Evolutionary conservation across 768 basidiomycete species (phyloP), one percentile per base, ranked within the genome.

Genomic region (Galerina sulciceps): DNA sequence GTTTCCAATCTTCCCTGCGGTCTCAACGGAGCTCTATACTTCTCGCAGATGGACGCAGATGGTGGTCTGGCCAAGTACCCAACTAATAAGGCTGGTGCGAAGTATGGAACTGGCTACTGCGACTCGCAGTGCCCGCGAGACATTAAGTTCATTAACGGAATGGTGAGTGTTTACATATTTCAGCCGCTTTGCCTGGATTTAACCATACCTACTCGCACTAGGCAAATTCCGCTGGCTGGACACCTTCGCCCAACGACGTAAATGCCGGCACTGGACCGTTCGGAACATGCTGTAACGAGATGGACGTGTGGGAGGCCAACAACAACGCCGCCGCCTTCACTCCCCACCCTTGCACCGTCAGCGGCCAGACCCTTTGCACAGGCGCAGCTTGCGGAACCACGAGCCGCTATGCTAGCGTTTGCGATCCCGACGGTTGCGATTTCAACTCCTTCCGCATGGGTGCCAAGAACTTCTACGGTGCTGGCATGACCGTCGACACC

Each of bases 1-100:
- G 74, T 86, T 59, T 81, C 83, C 47, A 75, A 82, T 64, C 75
- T 86, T 42, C 79, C 79, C 34, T 85, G 84, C 68, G 84, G 84
- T 57, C 77, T 85, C 65, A 85, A 85, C 72, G 83, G 83, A 66
- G 83, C 83, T n/a, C 75, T 84, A 62, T 85, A 85, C 72, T 81
- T 85, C 73, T 68, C 73, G 50, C 76, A 81, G 71, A 86, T 86
- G 84, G 79, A 77, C 57, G 73, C 76, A 13, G 82, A 85, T 65
- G 84, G 84, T 72, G 84, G 82, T 22, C 55, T 75, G 65, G 62
- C 78, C 51, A 73, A 73, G 64, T 77, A 69, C 73, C 57, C 82
- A 11, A 73, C 61, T 65, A 85, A 86, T 76, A 81, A 80, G 77
- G 83, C 83, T 49, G 83, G 83, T 61, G 81, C 84, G 62, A 79